Evolutionary conservation across 495 filamentous ascomycete genomes (phyloP).

Genomic region (Tuber aestivum): DNA sequence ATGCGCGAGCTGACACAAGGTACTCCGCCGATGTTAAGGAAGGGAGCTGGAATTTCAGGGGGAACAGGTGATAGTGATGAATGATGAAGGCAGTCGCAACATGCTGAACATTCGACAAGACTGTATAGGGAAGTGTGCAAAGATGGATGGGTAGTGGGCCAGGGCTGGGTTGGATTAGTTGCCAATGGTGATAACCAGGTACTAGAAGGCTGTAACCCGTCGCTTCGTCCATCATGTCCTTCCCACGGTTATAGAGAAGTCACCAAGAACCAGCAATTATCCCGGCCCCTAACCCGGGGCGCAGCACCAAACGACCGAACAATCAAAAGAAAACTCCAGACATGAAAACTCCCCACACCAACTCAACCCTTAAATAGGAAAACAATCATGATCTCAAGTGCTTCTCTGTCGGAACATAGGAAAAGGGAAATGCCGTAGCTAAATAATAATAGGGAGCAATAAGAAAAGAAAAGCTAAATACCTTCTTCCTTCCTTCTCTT

Average conservation of each 20-base stretch:
- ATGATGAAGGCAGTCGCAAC: background rate
- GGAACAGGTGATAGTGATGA: background rate
- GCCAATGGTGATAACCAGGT: slow-evolving; percentile 1
- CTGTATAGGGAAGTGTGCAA: background rate
- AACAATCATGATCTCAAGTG: background rate
- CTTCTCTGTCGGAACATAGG: background rate
- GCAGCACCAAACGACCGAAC: background rate
- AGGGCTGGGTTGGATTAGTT: background rate
- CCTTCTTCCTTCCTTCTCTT: slow-evolving; percentile 40
- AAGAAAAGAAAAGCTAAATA: slow-evolving; percentile 34
- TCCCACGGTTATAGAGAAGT: slow-evolving; percentile 2
- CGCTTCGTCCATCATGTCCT: slow-evolving; percentile 3
- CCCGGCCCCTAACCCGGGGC: background rate
- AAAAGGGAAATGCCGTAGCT: background rate
- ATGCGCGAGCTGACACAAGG: background rate
- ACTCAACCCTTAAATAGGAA: background rate
- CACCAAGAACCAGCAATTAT: slow-evolving; percentile 4
- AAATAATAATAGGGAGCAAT: slow-evolving; percentile 13
- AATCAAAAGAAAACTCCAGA: background rate
- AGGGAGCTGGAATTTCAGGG: slow-evolving; percentile 1
- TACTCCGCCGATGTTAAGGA: background rate
- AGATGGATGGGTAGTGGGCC: background rate
- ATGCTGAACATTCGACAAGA: slow-evolving; percentile 3
- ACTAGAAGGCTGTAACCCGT: background rate
- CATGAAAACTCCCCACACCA: background rate